A percentile compares a stretch with the other conserved stretches of the same genome.
phyloP scores from a whole-genome alignment of 2,329 filamentous ascomycete genomes.

The Verticillium albo-atrum region DNA sequence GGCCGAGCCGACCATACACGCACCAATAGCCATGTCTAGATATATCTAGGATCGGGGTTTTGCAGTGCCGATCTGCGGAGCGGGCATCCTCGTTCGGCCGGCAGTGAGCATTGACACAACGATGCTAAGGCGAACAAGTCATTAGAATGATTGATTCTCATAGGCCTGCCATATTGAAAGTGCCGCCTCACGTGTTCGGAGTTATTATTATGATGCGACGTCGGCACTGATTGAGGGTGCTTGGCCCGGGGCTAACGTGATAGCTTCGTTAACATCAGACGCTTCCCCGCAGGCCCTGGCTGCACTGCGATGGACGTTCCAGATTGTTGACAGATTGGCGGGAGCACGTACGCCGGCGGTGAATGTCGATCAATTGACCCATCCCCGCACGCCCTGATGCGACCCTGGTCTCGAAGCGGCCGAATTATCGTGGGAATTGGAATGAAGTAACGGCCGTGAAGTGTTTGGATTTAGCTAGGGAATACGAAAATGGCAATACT shows the following conservation, averaged over 20 bases:
- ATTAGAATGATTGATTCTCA: not conserved
- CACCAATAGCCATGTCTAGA: not conserved
- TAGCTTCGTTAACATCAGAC: not conserved
- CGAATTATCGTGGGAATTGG: not conserved
- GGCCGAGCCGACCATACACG: not conserved
- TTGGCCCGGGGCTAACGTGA: not conserved
- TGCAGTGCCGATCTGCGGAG: not conserved
- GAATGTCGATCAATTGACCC: not conserved
- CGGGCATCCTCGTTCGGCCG: not conserved
- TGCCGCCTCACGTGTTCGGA: not conserved
- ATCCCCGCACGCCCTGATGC: not conserved
- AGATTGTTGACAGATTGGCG: not conserved
- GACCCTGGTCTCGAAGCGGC: not conserved
- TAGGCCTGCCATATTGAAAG: not conserved
- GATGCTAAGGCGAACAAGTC: not conserved
- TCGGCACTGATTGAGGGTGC: not conserved
- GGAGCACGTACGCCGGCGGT: not conserved
- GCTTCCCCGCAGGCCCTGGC: not conserved
- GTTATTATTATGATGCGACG: not conserved
- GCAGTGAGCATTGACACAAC: not conserved
- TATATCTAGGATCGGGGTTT: not conserved
- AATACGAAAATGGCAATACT: too few relatives aligned
- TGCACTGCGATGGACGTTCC: not conserved
- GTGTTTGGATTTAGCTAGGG: not conserved
- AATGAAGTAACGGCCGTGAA: not conserved